Conservation (phyloP, 768 basidiomycete genomes). For the Boletellus sp. region DNA sequence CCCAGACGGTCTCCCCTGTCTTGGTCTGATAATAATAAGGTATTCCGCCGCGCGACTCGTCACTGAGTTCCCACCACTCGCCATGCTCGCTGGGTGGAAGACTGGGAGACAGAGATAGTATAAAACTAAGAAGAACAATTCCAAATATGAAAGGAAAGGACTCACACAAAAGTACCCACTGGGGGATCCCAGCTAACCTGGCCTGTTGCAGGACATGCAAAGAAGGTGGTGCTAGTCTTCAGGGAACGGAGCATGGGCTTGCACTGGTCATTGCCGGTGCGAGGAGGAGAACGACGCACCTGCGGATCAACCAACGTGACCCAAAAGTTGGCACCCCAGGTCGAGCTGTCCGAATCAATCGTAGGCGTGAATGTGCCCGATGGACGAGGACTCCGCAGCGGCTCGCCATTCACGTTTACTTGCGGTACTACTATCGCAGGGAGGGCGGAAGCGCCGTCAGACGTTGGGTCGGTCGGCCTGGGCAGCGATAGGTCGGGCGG, state of each 20-base stretch:
- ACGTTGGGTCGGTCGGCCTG: conserved; percentile 7
- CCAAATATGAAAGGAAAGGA: conserved; percentile 17
- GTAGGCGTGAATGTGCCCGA: conserved; percentile 20
- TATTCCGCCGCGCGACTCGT: conserved; percentile 77
- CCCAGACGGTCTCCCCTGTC: conserved; percentile 89
- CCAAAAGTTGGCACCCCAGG: conserved; percentile 93
- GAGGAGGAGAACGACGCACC: conserved; percentile 42
- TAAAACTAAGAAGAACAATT: conserved; percentile 14
- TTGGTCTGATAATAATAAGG: conserved; percentile 95
- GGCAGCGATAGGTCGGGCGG: conserved; percentile 6
- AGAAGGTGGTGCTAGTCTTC: conserved; percentile 69
- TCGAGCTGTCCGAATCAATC: conserved; percentile 39
- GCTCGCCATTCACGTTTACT: conserved; percentile 35
- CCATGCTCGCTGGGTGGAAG: conserved; percentile 80
- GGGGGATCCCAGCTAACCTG: conserved; percentile 94
- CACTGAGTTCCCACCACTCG: conserved; percentile 94
- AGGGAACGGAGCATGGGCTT: conserved; percentile 3
- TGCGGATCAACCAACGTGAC: conserved; percentile 90
- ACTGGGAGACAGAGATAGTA: conserved; percentile 34
- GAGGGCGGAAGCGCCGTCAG: conserved; percentile 11
- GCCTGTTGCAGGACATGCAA: conserved; percentile 89
- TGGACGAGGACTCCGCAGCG: conserved; percentile 30
- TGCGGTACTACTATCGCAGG: conserved; percentile 28
- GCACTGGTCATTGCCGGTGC: conserved; percentile 7
- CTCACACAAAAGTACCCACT: conserved; percentile 82